A percentile compares a stretch with the other conserved stretches of the same genome.
Evolutionary conservation across 2,329 filamentous ascomycete species (phyloP).

Genomic region (Akanthomyces uredinophilus): DNA sequence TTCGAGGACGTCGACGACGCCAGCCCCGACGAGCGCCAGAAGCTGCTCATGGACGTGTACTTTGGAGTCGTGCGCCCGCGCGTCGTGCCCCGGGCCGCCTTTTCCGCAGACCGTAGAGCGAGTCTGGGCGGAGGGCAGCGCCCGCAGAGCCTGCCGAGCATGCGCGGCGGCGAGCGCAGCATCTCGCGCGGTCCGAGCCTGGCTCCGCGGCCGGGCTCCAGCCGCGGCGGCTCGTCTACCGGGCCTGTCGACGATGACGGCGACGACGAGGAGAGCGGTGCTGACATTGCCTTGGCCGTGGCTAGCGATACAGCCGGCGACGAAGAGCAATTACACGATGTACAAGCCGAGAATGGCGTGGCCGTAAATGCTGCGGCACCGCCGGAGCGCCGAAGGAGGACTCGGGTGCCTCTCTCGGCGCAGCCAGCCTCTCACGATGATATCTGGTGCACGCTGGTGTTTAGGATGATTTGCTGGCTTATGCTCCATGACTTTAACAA

Average conservation of each 20-base stretch:
- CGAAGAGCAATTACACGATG: neutral
- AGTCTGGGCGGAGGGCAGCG: constrained; percentile 21
- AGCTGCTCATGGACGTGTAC: constrained; percentile 48
- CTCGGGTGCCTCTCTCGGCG: constrained; percentile 24
- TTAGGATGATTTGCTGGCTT: constrained; percentile 55
- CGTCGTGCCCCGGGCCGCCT: constrained; percentile 33
- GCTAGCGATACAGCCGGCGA: neutral
- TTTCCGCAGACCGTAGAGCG: constrained; percentile 23
- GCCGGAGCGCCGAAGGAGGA: constrained; percentile 22
- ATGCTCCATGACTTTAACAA: constrained; percentile 53
- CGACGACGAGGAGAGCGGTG: neutral
- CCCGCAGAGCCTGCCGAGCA: constrained; percentile 20
- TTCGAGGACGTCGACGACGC: constrained; percentile 45
- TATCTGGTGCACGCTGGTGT: constrained; percentile 52
- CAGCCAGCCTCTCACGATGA: constrained; percentile 31
- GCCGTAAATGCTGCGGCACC: constrained; percentile 17
- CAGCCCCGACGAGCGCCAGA: constrained; percentile 44
- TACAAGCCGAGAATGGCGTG: neutral
- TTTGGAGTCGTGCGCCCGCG: constrained; percentile 39
- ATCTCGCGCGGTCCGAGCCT: constrained; percentile 4
- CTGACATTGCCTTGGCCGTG: neutral
- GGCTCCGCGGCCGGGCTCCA: constrained; percentile 5
- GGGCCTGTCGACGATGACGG: neutral
- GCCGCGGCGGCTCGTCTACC: neutral
- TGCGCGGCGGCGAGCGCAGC: constrained; percentile 4